These are phyloP conservation scores for Phytophthora cactorum DNA, from an alignment of 352 stramenopile genomes.

Conservation along the genomic window DNA sequence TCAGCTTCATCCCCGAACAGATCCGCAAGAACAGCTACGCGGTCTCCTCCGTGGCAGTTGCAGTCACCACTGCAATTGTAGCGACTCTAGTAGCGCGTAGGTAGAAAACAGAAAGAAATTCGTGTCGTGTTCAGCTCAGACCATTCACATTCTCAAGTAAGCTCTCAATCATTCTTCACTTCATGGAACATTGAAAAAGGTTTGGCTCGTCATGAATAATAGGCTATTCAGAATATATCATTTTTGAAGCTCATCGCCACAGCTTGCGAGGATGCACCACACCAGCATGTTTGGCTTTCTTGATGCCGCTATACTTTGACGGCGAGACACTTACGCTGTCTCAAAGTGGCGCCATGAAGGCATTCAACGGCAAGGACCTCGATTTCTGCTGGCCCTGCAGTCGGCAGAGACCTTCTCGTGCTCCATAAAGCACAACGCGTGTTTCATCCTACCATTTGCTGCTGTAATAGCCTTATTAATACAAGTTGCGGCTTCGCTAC, in stretches of 20 bases:
- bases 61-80: conserved; percentile 30
- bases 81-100: conserved; percentile 36
- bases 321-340: conserved; percentile 24
- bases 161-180: background rate
- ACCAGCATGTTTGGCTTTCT: background rate
- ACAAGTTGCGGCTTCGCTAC: conserved; percentile 13
- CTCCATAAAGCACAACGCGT: conserved; percentile 35
- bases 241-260: background rate
- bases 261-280: conserved; percentile 8
- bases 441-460: conserved; percentile 27
- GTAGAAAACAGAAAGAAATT: conserved; percentile 16
- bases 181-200: background rate
- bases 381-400: background rate
- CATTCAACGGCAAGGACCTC: background rate
- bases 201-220: background rate
- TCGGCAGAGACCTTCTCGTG: conserved; percentile 11
- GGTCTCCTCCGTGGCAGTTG: conserved; percentile 35
- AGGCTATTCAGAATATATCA: background rate
- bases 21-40: conserved; percentile 39
- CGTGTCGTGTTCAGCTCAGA: background rate
- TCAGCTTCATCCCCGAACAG: conserved; percentile 31
- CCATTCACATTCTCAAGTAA: no score
- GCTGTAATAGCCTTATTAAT: background rate
- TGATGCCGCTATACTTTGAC: conserved; percentile 10
- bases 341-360: conserved; percentile 2